Evolutionary conservation across 1,284 basidiomycete genomes (phyloP).

Genomic region (Sporisorium graminicola): DNA sequence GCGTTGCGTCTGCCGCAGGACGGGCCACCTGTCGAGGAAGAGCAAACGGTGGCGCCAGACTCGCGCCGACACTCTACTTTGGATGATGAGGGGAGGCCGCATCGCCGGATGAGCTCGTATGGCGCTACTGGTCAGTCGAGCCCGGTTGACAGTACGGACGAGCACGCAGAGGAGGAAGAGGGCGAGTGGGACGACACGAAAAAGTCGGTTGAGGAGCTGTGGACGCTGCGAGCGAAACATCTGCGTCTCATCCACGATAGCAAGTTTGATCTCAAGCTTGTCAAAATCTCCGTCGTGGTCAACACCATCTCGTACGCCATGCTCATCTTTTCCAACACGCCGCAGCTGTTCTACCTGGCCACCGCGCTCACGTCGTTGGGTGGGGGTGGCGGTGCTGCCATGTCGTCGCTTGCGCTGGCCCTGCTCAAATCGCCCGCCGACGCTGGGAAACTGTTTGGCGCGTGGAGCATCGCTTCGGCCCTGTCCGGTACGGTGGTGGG

Average conservation of each 20-base stretch:
- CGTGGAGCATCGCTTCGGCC: conserved; percentile 64
- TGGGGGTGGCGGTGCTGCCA: conserved; percentile 61
- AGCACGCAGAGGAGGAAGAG: conserved; percentile 9
- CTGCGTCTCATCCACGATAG: conserved; percentile 67
- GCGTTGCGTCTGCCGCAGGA: conserved; percentile 50
- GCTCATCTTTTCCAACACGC: conserved; percentile 40
- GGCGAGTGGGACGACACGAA: conserved; percentile 45
- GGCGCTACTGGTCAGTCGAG: conserved; percentile 20
- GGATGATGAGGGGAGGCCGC: conserved; percentile 43
- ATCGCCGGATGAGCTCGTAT: conserved; percentile 22
- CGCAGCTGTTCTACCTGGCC: conserved; percentile 39
- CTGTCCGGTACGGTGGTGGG: conserved; percentile 61
- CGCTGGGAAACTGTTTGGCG: conserved; percentile 67
- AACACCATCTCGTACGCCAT: conserved; percentile 39
- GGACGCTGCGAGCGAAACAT: conserved; percentile 63
- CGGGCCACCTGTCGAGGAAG: conserved; percentile 34
- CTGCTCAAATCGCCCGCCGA: conserved; percentile 58
- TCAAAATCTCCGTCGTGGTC: conserved; percentile 43
- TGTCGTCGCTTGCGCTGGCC: conserved; percentile 65
- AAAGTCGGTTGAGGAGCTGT: conserved; percentile 59
- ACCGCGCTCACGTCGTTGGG: conserved; percentile 55
- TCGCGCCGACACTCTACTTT: conserved; percentile 37
- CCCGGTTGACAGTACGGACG: not conserved
- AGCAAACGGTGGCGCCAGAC: conserved; percentile 29
- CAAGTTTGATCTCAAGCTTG: conserved; percentile 62